Conservation (phyloP, 495 filamentous ascomycete species). For the Neurospora sp. region DNA sequence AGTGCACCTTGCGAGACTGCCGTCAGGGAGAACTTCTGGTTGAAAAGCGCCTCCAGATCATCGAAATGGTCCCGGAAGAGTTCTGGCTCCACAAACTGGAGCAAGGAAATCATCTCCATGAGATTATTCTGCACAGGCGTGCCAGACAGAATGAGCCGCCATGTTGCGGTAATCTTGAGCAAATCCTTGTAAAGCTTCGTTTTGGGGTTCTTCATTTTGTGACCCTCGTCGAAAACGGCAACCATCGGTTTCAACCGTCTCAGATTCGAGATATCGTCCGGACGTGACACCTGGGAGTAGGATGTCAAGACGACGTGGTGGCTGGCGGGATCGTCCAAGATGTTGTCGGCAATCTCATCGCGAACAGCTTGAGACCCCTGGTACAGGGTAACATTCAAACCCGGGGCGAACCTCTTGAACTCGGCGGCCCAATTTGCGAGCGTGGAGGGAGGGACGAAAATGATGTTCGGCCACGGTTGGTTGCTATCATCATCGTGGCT, state of each 20-base stretch:
- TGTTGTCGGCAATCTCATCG: constrained; percentile 52
- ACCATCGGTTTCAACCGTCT: constrained; percentile 39
- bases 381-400: constrained; percentile 67
- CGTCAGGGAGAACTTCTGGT: constrained; percentile 75
- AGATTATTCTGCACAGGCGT: constrained; percentile 96
- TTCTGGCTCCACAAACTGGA: constrained; percentile 82
- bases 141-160: constrained; percentile 80
- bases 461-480: constrained; percentile 65
- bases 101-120: constrained; percentile 75
- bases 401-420: constrained; percentile 78
- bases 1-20: constrained; percentile 65
- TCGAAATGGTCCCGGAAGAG: constrained; percentile 67
- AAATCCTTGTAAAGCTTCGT: constrained; percentile 73
- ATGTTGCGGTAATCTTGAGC: constrained; percentile 64
- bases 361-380: constrained; percentile 60
- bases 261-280: constrained; percentile 32
- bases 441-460: constrained; percentile 87
- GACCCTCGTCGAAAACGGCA: constrained; percentile 88
- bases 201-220: constrained; percentile 76
- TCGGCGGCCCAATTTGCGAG: constrained; percentile 93
- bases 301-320: constrained; percentile 89
- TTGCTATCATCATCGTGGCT: constrained; percentile 20
- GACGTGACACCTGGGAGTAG: constrained; percentile 45
- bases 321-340: constrained; percentile 47
- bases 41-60: constrained; percentile 73